Base-by-base conservation (phyloP, 2,329 filamentous ascomycete species). In the Furcasterigmium sp. region DNA sequence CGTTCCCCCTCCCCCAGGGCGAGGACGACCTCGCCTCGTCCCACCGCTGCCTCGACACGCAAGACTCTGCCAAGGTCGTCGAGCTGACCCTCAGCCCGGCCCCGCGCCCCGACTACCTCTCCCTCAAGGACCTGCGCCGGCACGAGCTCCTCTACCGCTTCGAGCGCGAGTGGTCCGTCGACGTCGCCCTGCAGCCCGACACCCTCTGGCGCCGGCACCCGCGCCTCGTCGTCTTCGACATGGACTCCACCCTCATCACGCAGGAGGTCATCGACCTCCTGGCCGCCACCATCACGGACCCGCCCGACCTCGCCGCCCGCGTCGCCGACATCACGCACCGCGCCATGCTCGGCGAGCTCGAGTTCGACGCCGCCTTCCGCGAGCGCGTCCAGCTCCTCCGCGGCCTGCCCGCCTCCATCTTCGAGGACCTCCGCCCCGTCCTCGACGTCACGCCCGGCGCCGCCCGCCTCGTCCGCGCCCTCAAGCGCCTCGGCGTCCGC, bases 251-350 rank as follows among this genome's bases (percentile, higher is more conserved):
- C 0, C 77, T 98, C 47, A 97, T 98, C 61, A 86, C 91, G 42
- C 91, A 98, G 63, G 93, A 98, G 69, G 91, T 96, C 47, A 97
- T 98, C 59, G 93, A 98, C 63, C 83, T 97, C 56, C 84, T 98
- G 44, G 93, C 93, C 4, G 82, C 85, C 42, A 85, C 85, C 29
- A 80, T 95, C 55, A 72, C 67, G 38, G 69, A 86, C 64, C 69
- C 76, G 58, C 66, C 78, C 3, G 87, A 89, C 41, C 77, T 94
- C n/a, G 82, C 88, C 54, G 82, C 82, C 42, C 73, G 87, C 55
- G 91, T 98, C 30, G 86, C 89, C 9, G 81, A 84, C 55, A 97
- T 98, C 53, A 98, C 93, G 0, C 84, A 85, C 46, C 85, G 90
- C 26, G 91, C 93, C 28, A 98, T 98, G 93, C 84, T 91, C 53